These are phyloP conservation scores for Acacia acuminata DNA, from an alignment of 306 rosid genomes.

Conservation along the genomic window DNA sequence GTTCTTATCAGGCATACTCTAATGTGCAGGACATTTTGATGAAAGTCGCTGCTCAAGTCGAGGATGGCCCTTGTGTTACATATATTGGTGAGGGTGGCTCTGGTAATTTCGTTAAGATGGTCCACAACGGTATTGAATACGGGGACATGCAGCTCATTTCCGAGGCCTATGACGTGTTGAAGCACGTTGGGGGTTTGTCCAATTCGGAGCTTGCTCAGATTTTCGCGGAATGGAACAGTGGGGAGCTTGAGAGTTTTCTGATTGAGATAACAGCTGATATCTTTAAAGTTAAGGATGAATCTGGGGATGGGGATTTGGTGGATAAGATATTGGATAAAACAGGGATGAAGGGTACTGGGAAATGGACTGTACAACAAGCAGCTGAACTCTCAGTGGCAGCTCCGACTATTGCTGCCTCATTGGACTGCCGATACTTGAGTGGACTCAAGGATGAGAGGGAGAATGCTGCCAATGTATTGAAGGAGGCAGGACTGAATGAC, in stretches of 20 bases:
- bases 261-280: slow-evolving; percentile 88
- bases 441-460: slow-evolving; percentile 96
- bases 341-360: slow-evolving; percentile 94
- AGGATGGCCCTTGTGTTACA: slow-evolving; percentile 91
- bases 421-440: slow-evolving; percentile 83
- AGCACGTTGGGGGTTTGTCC: slow-evolving; percentile 73
- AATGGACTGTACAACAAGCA: slow-evolving; percentile 96
- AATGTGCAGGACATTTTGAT: slow-evolving; percentile 71
- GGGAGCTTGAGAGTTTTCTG: slow-evolving; percentile 85
- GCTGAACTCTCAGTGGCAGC: slow-evolving; percentile 94
- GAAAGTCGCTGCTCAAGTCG: slow-evolving; percentile 85
- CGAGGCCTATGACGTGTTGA: slow-evolving; percentile 87
- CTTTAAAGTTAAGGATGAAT: slow-evolving; percentile 74
- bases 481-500: slow-evolving; percentile 78
- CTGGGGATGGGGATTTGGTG: slow-evolving; percentile 70
- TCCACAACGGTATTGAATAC: slow-evolving; percentile 90
- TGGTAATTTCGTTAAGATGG: slow-evolving; percentile 91
- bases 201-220: slow-evolving; percentile 67
- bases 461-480: slow-evolving; percentile 62
- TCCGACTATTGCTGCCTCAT: slow-evolving; percentile 83
- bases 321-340: slow-evolving; percentile 92
- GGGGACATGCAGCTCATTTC: slow-evolving; percentile 95
- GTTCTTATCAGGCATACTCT: slow-evolving; percentile 59
- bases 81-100: slow-evolving; percentile 90
- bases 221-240: slow-evolving; percentile 82